Evolutionary conservation across 2,329 filamentous ascomycete genomes (phyloP).

Genomic region (Hypomyces perniciosus): DNA sequence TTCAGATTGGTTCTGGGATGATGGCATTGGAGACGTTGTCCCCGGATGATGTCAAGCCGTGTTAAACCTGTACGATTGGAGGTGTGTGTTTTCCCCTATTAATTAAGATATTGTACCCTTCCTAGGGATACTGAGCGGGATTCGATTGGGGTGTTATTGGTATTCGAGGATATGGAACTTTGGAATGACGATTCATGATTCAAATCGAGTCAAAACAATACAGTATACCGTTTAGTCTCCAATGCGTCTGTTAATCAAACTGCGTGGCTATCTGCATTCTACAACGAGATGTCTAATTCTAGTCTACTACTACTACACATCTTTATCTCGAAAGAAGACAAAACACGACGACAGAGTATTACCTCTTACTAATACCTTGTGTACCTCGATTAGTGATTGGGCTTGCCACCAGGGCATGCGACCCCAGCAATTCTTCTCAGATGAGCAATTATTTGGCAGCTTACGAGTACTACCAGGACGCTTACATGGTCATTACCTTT

Average conservation of each 20-base stretch:
- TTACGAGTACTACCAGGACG: no score
- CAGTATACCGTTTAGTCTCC: background rate
- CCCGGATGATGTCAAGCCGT: conserved; percentile 4
- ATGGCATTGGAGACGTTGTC: conserved; percentile 20
- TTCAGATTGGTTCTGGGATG: conserved; percentile 25
- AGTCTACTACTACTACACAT: no score
- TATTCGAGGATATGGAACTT: background rate
- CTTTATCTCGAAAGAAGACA: no score
- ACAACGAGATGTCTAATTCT: no score
- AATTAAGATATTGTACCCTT: conserved; percentile 31
- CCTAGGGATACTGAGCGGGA: background rate
- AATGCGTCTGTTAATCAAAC: background rate
- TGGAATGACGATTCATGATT: background rate
- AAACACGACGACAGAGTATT: no score
- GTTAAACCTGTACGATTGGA: conserved; percentile 38
- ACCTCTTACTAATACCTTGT: no score
- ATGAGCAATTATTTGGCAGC: no score
- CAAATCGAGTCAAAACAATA: background rate
- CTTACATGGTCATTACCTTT: no score
- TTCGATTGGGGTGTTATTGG: background rate
- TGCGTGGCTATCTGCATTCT: no score
- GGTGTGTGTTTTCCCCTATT: conserved; percentile 40
- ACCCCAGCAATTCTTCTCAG: no score
- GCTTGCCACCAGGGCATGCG: no score
- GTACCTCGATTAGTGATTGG: no score